Base-by-base conservation (phyloP, 192 early-diverging fungal genomes). In the Coemansia sp. region DNA sequence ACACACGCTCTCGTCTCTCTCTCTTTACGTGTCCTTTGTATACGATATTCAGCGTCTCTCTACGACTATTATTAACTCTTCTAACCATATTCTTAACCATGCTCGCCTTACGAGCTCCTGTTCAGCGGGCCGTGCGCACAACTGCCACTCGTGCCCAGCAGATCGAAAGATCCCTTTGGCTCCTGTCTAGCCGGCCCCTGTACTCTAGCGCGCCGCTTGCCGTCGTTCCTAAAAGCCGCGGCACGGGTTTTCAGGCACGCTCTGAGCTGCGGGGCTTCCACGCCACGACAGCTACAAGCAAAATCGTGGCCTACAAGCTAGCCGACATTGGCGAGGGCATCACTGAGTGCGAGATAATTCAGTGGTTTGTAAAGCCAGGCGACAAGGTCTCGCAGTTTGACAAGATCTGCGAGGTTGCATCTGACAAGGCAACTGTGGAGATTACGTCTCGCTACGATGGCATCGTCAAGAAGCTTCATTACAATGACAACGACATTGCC, bases 311-410 rank as follows among this genome's bases (percentile, higher is more conserved):
- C 8, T 99, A 94, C 81, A 75, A 91, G 45, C 83, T 99, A 44
- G 97, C 97, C 0, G 97, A 99, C 83, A 96, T 99, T 73, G 97
- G 97, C 44, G 97, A 99, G 76, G 97, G 97, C 58, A 99, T 97
- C 65, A 95, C 94, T 9, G 97, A 98, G 81, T 94, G 92, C 71
- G 95, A 98, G 75, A 78, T 98, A n/a, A 92, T 96, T 67, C 94
- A 98, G 84, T 98, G 97, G 97, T 97, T 96, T 75, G 93, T 99
- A 38, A 92, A 99, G 84, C 86, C 88, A 5, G 97, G 97, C 64
- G 89, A 93, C 73, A 84, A 77, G 52, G 89, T 99, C 20, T 84
- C 87, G 20, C 93, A 98, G 87, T 99, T 99, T 78, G 88, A 95
- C 67, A 92, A 91, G 75, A 90, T 99, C 41, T 96, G 94, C 71